These are phyloP conservation scores for Auriscalpium microsporum DNA, from an alignment of 768 basidiomycete genomes.

Conservation along the genomic window DNA sequence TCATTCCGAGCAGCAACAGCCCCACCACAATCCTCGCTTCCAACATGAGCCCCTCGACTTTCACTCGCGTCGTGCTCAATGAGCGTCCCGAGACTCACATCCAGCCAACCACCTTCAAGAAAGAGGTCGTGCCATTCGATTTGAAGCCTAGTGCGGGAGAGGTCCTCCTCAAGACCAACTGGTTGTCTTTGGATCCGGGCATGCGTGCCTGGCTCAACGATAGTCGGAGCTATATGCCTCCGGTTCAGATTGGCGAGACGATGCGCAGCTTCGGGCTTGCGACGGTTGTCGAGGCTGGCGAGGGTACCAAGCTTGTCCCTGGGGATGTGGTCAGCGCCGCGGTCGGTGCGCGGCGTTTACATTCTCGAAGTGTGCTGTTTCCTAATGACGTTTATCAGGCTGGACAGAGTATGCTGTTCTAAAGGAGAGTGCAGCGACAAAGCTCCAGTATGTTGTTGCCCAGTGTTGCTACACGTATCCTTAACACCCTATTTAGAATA, in stretches of 20 bases:
- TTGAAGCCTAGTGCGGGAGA: conserved; percentile 45
- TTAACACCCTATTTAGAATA: conserved; percentile 30
- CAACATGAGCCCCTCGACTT: conserved; percentile 19
- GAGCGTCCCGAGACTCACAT: conserved; percentile 65
- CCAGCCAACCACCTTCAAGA: conserved; percentile 65
- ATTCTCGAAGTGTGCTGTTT: not conserved
- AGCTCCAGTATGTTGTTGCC: conserved; percentile 43
- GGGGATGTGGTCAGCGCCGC: conserved; percentile 64
- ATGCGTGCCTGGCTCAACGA: conserved; percentile 82
- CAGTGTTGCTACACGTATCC: not conserved
- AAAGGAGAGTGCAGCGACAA: conserved; percentile 40
- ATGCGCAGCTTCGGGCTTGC: conserved; percentile 70
- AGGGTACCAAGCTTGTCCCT: conserved; percentile 42
- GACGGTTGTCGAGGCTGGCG: conserved; percentile 51
- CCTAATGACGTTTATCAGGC: conserved; percentile 30
- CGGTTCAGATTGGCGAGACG: conserved; percentile 33
- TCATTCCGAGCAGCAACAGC: no score
- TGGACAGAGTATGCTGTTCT: conserved; percentile 72
- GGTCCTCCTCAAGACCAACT: conserved; percentile 70
- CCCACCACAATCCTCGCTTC: no score
- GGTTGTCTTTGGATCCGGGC: conserved; percentile 81
- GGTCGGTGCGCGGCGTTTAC: conserved; percentile 40
- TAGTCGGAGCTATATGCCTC: conserved; percentile 55
- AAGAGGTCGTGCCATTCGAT: conserved; percentile 42
- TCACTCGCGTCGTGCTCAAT: conserved; percentile 66